A percentile compares a stretch with the other conserved stretches of the same genome.
These are phyloP conservation scores for Saposhnikovia divaricata DNA, from an alignment of 129 eudicot species.

Conservation along the genomic window DNA sequence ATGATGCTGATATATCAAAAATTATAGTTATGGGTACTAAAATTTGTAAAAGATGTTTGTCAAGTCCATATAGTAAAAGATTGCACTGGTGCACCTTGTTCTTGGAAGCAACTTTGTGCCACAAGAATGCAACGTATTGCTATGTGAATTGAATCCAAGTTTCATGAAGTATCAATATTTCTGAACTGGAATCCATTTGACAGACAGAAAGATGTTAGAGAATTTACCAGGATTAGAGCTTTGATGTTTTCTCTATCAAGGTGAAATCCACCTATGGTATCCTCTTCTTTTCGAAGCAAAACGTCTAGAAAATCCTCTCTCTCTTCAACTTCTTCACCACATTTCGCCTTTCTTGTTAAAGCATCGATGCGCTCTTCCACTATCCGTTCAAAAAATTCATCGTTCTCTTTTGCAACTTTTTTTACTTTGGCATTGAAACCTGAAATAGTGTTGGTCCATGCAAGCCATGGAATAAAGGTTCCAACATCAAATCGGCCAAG, in stretches of 20 bases:
- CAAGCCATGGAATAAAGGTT: slow-evolving; percentile 19
- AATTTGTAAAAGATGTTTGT: not conserved
- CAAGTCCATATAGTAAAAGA: not conserved
- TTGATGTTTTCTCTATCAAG: slow-evolving; percentile 20
- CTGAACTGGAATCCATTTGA: not conserved
- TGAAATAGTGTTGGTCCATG: slow-evolving; percentile 15
- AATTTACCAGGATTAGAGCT: slow-evolving; percentile 26
- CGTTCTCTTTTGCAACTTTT: not conserved
- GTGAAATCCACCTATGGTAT: not conserved
- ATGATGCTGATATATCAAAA: not conserved
- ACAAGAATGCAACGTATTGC: not conserved
- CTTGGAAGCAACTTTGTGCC: not conserved
- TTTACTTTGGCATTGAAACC: slow-evolving; percentile 12
- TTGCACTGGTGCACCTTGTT: not conserved
- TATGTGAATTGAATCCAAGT: not conserved
- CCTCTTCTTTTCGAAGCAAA: slow-evolving; percentile 20
- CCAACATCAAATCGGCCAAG: slow-evolving; percentile 14
- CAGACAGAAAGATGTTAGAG: not conserved
- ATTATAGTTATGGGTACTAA: not conserved
- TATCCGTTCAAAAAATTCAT: slow-evolving; percentile 14
- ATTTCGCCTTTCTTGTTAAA: not conserved
- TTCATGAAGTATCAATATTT: not conserved
- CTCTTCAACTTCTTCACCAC: not conserved
- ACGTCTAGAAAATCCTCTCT: slow-evolving; percentile 18
- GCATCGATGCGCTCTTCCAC: not conserved